Base-by-base conservation (phyloP, 345 rosid genomes). In the Murraya koenigii region DNA sequence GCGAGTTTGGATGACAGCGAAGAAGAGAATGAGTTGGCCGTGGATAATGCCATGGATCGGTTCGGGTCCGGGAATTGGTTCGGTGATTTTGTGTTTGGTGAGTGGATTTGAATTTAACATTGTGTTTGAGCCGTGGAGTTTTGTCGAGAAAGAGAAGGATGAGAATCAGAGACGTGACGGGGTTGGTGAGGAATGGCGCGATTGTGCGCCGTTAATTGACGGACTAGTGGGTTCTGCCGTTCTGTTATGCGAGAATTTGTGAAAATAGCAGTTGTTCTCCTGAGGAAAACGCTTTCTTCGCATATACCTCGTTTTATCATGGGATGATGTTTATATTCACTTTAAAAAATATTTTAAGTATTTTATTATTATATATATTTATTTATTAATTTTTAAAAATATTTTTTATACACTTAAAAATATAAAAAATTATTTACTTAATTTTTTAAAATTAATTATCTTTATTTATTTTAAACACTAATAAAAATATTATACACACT, bases 11-110 rank as follows among this genome's bases (percentile, higher is more conserved):
- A 81, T 32, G 93, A 55, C 75, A 83, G 79, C 38, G 90, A 77
- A n/a, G 84, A 81, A 4, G 91, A 85, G 82, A 90, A 39, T 52
- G 95, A 77, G 72, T 80, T 85, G 13, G 92, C 76, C 7, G 89
- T 23, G 72, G 84, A 36, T 71, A 77, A 69, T 20, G 97, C 95
- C 97, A 91, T 90, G 81, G 79, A 60, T 17, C 13, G 79, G 75
- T 28, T 19, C 55, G 76, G 54, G 71, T 7, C n/a, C 25, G 63
- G 65, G 69, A 6, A 2, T 1, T 7, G 74, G 63, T 28, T 39
- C 55, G 38, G 82, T 25, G 73, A 38, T 44, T 35, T 56, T 25
- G 35, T 5, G 52, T 14, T 71, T 54, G 85, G 84, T 52, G 73
- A 64, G 58, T 23, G 19, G 62, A 52, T 11, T 77, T n/a, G 19